Evolutionary conservation across 2,329 filamentous ascomycete genomes (phyloP).

Genomic region (Aureobasidium leucospermi): DNA sequence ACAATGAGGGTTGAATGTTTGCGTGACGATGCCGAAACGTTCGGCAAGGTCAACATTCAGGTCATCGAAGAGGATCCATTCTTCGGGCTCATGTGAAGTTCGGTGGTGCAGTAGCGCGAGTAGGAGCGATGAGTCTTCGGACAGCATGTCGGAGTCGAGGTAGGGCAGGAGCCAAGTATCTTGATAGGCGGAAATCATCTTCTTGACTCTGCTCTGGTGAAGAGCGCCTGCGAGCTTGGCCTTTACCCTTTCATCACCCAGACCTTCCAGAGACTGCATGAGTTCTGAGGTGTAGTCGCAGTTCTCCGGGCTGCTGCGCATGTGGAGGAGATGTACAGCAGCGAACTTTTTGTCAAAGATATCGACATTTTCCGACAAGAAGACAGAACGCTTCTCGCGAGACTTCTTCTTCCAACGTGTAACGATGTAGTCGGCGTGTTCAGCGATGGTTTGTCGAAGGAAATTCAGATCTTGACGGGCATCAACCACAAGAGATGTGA

Average conservation of each 20-base stretch:
- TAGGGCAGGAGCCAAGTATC: conserved; percentile 15
- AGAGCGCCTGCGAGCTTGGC: neutral
- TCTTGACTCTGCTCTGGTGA: neutral
- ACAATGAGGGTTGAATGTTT: conserved; percentile 14
- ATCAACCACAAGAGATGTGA: neutral
- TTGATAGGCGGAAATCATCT: neutral
- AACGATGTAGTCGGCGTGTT: conserved; percentile 1
- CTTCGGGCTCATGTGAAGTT: neutral
- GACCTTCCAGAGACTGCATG: neutral
- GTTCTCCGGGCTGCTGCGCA: neutral
- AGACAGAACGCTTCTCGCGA: neutral
- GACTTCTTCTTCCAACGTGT: conserved; percentile 10
- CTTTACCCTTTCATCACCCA: neutral
- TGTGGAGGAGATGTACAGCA: neutral
- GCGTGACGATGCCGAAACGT: neutral
- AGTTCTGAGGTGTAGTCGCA: neutral
- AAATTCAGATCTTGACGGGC: neutral
- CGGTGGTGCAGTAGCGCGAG: conserved; percentile 17
- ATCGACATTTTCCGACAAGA: neutral
- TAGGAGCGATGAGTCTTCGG: conserved; percentile 9
- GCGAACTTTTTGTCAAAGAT: neutral
- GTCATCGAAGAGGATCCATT: conserved; percentile 17
- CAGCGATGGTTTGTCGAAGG: neutral
- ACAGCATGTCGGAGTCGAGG: conserved; percentile 14
- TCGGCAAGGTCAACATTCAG: conserved; percentile 14